These are phyloP conservation scores for Aleurites moluccanus DNA, from an alignment of 441 rosid genomes.

Conservation along the genomic window DNA sequence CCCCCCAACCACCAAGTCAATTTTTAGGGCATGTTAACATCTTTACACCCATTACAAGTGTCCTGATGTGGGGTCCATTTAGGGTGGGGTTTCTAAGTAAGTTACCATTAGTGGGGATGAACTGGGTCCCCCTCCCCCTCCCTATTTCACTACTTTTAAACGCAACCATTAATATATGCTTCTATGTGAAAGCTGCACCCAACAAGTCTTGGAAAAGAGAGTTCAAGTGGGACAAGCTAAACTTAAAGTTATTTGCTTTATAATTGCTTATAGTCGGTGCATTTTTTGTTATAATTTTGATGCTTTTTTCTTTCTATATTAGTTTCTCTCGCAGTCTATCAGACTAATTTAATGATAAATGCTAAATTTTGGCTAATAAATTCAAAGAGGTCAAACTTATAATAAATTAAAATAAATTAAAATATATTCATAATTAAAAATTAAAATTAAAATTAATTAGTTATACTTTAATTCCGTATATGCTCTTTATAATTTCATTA, in stretches of 20 bases:
- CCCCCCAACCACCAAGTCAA: slow-evolving; percentile 27
- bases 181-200: slow-evolving; percentile 16
- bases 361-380: too few relatives aligned
- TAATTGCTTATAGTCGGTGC: slow-evolving; percentile 32
- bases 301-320: too few relatives aligned
- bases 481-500: too few relatives aligned
- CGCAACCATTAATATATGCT: slow-evolving; percentile 41
- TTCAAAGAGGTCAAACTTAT: too few relatives aligned
- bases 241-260: background rate
- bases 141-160: slow-evolving; percentile 29
- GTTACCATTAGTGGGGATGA: slow-evolving; percentile 31
- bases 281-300: background rate
- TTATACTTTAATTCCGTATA: too few relatives aligned
- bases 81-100: background rate
- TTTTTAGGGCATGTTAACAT: background rate
- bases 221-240: slow-evolving; percentile 42
- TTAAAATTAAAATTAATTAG: too few relatives aligned
- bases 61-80: background rate
- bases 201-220: slow-evolving; percentile 19
- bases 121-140: slow-evolving; percentile 15
- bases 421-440: too few relatives aligned
- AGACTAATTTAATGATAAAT: too few relatives aligned
- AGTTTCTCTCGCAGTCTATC: too few relatives aligned
- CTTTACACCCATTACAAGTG: slow-evolving; percentile 11
- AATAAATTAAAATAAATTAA: too few relatives aligned